Evolutionary conservation across 768 basidiomycete species (phyloP).

Genomic region (Paxillus ammoniavirescens): DNA sequence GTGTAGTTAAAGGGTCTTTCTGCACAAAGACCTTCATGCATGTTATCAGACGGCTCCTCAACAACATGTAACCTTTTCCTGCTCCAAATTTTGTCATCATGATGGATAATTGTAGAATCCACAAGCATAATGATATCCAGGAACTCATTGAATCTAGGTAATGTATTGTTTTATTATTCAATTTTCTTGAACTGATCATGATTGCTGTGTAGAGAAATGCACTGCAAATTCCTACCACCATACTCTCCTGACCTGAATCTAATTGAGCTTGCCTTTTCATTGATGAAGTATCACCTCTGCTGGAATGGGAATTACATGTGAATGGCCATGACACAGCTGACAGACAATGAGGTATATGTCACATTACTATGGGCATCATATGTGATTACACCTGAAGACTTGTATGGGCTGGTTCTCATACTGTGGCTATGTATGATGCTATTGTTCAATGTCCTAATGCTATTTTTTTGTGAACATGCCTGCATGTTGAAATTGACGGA

Average conservation of each 20-base stretch:
- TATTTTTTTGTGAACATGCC: no score
- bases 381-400: conserved; percentile 16
- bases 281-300: conserved; percentile 25
- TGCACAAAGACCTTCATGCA: conserved; percentile 23
- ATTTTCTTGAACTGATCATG: no score
- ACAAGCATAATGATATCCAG: conserved; percentile 26
- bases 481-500: no score
- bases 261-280: conserved; percentile 32
- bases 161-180: not conserved
- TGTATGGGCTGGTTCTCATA: conserved; percentile 21
- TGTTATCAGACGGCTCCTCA: conserved; percentile 27
- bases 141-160: conserved; percentile 34
- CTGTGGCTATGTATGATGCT: not conserved
- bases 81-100: conserved; percentile 35
- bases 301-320: conserved; percentile 11
- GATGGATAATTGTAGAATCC: conserved; percentile 39
- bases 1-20: conserved; percentile 25
- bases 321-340: conserved; percentile 9
- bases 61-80: conserved; percentile 38
- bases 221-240: no score
- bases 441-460: no score
- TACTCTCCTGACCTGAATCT: conserved; percentile 7
- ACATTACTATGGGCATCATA: conserved; percentile 19
- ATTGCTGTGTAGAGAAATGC: no score
- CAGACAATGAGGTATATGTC: conserved; percentile 15